A percentile compares a stretch with the other conserved stretches of the same genome.
Evolutionary conservation across 1,284 basidiomycete species (phyloP).

Genomic region (Moesziomyces aphidis): DNA sequence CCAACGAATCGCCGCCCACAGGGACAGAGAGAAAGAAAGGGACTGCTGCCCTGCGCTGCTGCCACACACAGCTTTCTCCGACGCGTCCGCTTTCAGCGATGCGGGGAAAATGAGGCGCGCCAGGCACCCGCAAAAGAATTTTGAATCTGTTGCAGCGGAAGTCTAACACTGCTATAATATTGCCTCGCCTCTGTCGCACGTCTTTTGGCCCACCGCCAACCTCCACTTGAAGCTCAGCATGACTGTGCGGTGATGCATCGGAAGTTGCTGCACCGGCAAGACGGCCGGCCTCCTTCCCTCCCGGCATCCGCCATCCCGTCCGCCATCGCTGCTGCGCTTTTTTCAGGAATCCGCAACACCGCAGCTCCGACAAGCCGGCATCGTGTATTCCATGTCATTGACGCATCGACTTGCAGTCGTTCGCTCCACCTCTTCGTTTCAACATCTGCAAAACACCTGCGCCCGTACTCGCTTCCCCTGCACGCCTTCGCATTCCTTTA

Average conservation of each 20-base stretch:
- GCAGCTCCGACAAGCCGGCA: neutral
- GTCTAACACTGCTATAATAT: neutral
- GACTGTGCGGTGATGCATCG: no score
- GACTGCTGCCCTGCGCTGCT: neutral
- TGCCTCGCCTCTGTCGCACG: constrained; percentile 3
- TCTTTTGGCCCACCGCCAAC: constrained; percentile 2
- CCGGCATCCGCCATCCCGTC: neutral
- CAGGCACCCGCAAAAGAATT: neutral
- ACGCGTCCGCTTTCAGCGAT: constrained; percentile 2
- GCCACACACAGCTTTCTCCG: neutral
- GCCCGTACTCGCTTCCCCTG: neutral
- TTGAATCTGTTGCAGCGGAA: no score
- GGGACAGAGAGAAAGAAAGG: neutral
- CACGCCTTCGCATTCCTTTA: neutral
- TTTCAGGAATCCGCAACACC: neutral
- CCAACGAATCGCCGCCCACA: no score
- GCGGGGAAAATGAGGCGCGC: constrained; percentile 6
- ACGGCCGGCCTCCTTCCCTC: no score
- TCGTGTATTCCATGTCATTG: constrained; percentile 17
- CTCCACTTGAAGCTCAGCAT: neutral
- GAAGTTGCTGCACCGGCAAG: neutral
- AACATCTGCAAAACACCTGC: neutral
- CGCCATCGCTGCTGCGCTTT: neutral
- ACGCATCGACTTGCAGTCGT: constrained; percentile 14
- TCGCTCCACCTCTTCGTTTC: neutral